Evolutionary conservation across 129 eudicot species (phyloP).

Genomic region (Flaveria linearis): DNA sequence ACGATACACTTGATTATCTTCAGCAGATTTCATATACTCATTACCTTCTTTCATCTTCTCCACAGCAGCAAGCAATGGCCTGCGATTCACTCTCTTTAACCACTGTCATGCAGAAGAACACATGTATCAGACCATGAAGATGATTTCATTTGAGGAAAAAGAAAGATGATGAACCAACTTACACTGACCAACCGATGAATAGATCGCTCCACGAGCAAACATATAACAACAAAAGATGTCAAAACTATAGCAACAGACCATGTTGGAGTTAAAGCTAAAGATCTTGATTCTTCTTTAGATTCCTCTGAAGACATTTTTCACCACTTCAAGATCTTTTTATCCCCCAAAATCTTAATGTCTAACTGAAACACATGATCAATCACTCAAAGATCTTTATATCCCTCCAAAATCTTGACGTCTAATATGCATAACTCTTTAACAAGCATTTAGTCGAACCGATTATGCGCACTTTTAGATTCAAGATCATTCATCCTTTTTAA

Average conservation of each 20-base stretch:
- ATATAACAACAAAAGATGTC: conserved; percentile 87
- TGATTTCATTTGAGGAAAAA: not conserved
- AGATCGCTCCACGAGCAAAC: conserved; percentile 88
- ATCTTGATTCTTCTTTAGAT: conserved; percentile 60
- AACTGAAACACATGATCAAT: conserved; percentile 18
- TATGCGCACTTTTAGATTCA: conserved; percentile 3
- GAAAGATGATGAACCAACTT: conserved; percentile 38
- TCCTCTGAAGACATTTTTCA: conserved; percentile 42
- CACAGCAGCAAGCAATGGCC: conserved; percentile 84
- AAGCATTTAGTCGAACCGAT: conserved; percentile 18
- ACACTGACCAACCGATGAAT: conserved; percentile 83
- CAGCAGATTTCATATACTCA: not conserved
- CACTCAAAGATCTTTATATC: not conserved
- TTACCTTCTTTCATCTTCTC: conserved; percentile 97
- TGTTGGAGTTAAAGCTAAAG: conserved; percentile 96
- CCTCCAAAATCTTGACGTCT: not conserved
- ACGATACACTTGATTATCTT: not conserved
- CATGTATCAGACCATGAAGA: not conserved
- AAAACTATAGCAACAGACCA: conserved; percentile 98
- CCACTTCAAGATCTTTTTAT: not conserved
- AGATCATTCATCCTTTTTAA: not conserved
- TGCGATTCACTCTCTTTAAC: conserved; percentile 77
- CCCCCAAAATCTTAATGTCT: not conserved
- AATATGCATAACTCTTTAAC: not conserved
- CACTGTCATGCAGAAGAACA: not conserved